These are phyloP conservation scores for Ploettnerulaceae sp. DNA, from an alignment of 2,329 filamentous ascomycete species.

Conservation along the genomic window DNA sequence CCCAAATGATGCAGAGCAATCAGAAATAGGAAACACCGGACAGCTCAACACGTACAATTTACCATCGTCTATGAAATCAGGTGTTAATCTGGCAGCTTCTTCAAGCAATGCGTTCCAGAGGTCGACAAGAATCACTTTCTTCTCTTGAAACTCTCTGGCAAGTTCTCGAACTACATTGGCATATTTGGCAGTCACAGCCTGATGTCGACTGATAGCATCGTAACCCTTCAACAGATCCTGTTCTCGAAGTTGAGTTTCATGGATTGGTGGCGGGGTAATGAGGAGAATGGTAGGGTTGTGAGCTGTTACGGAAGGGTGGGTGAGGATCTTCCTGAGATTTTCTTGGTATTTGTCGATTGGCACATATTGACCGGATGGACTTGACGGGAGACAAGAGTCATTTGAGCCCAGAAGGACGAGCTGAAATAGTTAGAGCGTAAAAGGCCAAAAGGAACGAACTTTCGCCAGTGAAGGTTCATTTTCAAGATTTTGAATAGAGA, in stretches of 20 bases:
- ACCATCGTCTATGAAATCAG: constrained; percentile 13
- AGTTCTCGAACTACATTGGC: constrained; percentile 54
- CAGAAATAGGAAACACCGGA: too few species aligned
- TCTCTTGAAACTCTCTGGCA: constrained; percentile 29
- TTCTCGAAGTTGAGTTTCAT: constrained; percentile 44
- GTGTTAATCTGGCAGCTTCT: constrained; percentile 55
- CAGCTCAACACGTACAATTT: too few species aligned
- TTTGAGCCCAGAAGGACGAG: constrained; percentile 82
- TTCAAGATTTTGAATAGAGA: too few species aligned
- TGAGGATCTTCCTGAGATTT: constrained; percentile 68
- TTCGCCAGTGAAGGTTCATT: too few species aligned
- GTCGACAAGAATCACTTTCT: constrained; percentile 62
- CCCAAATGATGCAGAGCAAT: too few species aligned
- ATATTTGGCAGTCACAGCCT: constrained; percentile 56
- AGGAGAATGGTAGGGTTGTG: constrained; percentile 72
- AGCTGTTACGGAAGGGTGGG: constrained; percentile 61
- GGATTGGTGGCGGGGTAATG: constrained; percentile 76
- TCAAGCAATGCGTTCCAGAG: constrained; percentile 76
- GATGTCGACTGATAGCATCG: constrained; percentile 49
- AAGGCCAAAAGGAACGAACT: too few species aligned
- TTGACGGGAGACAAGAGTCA: constrained; percentile 67
- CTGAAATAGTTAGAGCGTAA: constrained; percentile 13
- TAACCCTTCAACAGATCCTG: constrained; percentile 30
- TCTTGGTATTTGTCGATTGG: constrained; percentile 67
- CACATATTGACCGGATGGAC: constrained; percentile 67